Conservation (phyloP, 2,329 filamentous ascomycete species). For the Claviceps digitariae region DNA sequence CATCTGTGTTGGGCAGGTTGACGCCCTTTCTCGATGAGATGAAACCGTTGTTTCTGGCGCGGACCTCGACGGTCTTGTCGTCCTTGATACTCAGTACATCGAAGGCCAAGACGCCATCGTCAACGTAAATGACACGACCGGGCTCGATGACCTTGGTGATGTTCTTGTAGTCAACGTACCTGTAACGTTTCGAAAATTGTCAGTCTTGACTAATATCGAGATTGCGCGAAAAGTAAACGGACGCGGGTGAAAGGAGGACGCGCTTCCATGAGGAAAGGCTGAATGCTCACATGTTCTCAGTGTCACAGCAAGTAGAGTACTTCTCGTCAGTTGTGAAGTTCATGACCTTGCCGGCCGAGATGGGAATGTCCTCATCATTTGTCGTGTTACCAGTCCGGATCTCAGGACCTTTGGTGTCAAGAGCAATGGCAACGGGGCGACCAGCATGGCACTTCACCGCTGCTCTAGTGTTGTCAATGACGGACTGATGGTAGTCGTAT, state of each 20-base stretch:
- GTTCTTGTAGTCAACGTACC: constrained; percentile 99
- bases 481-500: constrained; percentile 96
- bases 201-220: neutral
- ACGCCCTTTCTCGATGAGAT: constrained; percentile 99
- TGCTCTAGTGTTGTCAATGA: constrained; percentile 88
- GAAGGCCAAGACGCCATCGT: constrained; percentile 95
- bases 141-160: constrained; percentile 94
- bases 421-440: constrained; percentile 87
- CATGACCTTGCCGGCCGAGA: constrained; percentile 68
- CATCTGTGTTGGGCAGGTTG: constrained; percentile 96
- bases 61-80: constrained; percentile 75
- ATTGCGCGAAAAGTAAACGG: neutral
- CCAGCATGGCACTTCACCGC: constrained; percentile 68
- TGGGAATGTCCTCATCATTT: constrained; percentile 80
- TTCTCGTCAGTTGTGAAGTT: constrained; percentile 96
- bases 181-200: constrained; percentile 19
- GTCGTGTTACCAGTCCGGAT: constrained; percentile 54
- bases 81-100: constrained; percentile 81
- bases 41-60: constrained; percentile 92
- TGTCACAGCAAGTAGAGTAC: constrained; percentile 72
- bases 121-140: constrained; percentile 93
- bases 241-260: neutral
- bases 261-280: neutral
- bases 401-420: constrained; percentile 56
- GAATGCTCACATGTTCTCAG: constrained; percentile 74